phyloP scores from a whole-genome alignment of 139 green algal species.

The Chlorella sp. region DNA sequence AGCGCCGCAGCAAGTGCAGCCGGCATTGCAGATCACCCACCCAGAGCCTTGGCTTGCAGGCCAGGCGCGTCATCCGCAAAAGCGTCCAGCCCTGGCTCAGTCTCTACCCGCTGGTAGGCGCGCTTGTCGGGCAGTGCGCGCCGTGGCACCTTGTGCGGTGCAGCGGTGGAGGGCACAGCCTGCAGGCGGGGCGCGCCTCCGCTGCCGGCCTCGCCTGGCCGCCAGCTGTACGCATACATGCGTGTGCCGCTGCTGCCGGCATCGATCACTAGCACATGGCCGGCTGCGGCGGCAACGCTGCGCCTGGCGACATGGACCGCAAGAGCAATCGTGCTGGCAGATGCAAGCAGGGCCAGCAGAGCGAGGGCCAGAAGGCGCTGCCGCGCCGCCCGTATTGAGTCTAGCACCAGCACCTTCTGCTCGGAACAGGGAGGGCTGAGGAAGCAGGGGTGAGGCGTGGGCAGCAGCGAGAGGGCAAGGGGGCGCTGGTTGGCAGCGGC shows the following conservation, averaged over 20 bases:
- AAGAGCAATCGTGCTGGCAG: background rate
- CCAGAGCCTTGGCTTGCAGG: constrained; percentile 14
- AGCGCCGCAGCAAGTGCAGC: background rate
- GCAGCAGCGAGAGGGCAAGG: no score
- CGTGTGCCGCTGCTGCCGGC: constrained; percentile 73
- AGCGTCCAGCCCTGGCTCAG: constrained; percentile 80
- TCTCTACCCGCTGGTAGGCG: constrained; percentile 89
- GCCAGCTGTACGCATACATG: constrained; percentile 52
- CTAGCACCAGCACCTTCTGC: constrained; percentile 6
- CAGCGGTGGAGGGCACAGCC: constrained; percentile 24
- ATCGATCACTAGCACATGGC: constrained; percentile 71
- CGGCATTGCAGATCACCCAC: background rate
- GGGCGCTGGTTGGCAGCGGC: background rate
- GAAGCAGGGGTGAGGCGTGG: background rate
- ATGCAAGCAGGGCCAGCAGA: background rate
- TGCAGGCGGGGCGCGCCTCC: constrained; percentile 9
- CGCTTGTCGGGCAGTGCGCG: constrained; percentile 37
- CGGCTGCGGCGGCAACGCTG: background rate
- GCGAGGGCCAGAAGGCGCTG: background rate
- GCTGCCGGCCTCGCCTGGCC: background rate
- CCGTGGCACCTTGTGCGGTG: constrained; percentile 33
- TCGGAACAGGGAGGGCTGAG: background rate
- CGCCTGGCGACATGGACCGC: background rate
- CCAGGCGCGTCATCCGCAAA: constrained; percentile 50
- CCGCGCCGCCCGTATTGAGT: background rate